Evolutionary conservation across 2,329 filamentous ascomycete genomes (phyloP).

Genomic region (Ascochyta clinopodiicola): DNA sequence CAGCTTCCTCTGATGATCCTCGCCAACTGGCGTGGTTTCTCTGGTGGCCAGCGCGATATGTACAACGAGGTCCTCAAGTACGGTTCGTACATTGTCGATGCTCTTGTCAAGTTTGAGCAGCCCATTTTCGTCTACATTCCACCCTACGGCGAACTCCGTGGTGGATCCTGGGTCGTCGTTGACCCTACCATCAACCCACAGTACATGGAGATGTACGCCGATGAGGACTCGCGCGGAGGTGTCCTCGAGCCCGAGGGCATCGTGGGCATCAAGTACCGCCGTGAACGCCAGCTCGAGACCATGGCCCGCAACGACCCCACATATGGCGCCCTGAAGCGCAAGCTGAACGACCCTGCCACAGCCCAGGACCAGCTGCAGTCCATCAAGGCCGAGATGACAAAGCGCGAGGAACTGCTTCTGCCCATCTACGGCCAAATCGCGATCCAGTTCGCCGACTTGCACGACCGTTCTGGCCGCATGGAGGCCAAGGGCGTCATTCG

Average conservation of each 20-base stretch:
- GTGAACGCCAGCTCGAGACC: conserved; percentile 94
- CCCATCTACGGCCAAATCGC: conserved; percentile 95
- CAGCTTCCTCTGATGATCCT: conserved; percentile 98
- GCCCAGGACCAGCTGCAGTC: conserved; percentile 75
- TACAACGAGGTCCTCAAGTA: conserved; percentile 99
- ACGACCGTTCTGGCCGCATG: conserved; percentile 97
- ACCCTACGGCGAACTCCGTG: conserved; percentile 93
- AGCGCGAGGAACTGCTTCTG: conserved; percentile 85
- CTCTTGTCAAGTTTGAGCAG: conserved; percentile 97
- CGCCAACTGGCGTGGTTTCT: conserved; percentile 99
- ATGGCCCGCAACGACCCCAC: conserved; percentile 91
- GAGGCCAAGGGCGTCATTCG: conserved; percentile 96
- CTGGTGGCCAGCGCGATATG: conserved; percentile 98
- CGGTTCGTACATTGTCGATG: conserved; percentile 98
- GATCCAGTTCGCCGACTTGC: conserved; percentile 95
- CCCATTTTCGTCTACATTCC: conserved; percentile 99
- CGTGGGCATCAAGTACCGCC: conserved; percentile 97
- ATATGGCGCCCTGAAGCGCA: conserved; percentile 84
- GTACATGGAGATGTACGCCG: conserved; percentile 99
- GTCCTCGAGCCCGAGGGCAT: conserved; percentile 98
- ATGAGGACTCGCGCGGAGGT: conserved; percentile 92
- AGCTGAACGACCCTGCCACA: conserved; percentile 71
- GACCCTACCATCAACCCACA: conserved; percentile 97
- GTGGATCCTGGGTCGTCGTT: conserved; percentile 98
- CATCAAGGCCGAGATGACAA: conserved; percentile 83